Conservation (phyloP, 495 filamentous ascomycete species). For the Podospora didyma region DNA sequence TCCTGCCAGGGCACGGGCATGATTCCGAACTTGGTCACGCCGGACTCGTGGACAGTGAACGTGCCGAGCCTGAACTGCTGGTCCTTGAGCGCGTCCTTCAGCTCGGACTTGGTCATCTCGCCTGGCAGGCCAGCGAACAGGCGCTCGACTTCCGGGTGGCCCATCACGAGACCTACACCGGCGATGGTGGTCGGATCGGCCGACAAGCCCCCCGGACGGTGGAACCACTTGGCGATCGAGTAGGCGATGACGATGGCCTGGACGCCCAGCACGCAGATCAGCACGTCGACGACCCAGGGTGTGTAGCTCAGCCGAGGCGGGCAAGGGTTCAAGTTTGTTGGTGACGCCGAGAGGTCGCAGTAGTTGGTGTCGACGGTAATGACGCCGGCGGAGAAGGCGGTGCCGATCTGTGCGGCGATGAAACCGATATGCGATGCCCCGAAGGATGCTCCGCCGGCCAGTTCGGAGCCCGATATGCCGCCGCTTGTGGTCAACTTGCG, state of each 20-base stretch:
- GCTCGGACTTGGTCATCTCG: conserved; percentile 15
- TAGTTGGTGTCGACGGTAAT: conserved; percentile 23
- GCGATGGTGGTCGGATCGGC: conserved; percentile 26
- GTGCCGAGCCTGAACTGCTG: conserved; percentile 19
- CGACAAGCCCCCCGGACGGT: conserved; percentile 14
- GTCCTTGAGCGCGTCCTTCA: conserved; percentile 14
- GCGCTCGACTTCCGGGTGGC: conserved; percentile 24
- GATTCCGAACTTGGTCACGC: conserved; percentile 20
- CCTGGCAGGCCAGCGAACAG: conserved; percentile 16
- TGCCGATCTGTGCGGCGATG: conserved; percentile 18
- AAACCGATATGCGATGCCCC: conserved; percentile 9
- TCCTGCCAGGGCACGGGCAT: conserved; percentile 14
- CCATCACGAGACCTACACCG: conserved; percentile 26
- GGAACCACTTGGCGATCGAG: conserved; percentile 16
- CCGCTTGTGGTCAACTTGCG: conserved; percentile 14
- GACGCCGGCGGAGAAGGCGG: conserved; percentile 16
- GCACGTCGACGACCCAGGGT: conserved; percentile 21
- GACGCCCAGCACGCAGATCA: conserved; percentile 13
- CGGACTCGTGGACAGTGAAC: conserved; percentile 8
- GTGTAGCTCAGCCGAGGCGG: conserved; percentile 17
- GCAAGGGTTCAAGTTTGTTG: conserved; percentile 12
- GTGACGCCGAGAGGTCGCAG: conserved; percentile 3
- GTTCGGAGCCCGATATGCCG: conserved; percentile 12
- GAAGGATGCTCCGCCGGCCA: conserved; percentile 8
- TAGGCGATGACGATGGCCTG: conserved; percentile 8